Evolutionary conservation across 352 stramenopile species (phyloP), one percentile per base, ranked within the genome.

Genomic region (Phytopythium vexans): DNA sequence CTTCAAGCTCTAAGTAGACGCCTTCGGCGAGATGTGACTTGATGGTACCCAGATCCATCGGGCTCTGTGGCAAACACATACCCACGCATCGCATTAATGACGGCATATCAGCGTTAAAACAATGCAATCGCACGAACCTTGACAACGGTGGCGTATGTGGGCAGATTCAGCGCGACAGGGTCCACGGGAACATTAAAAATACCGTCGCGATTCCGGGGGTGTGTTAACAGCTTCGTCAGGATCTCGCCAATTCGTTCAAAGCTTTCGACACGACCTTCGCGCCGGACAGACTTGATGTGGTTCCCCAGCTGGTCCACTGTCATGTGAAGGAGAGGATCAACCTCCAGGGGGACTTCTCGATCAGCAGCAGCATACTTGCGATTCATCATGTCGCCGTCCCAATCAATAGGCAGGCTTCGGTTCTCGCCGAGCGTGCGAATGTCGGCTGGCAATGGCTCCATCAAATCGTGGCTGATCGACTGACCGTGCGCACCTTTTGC

Each of bases 1-100:
- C 86, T 15, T 92, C 66, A 5, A 97, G 74, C 16, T 84, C 79
- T 35, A 95, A 70, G 65, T 98, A 98, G 14, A 71, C 41, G 4
- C 81, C 88, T 49, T 70, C 61, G n/a, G 86, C 72, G 1, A 98
- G 70, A 41, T 90, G 88, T 9, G 71, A 62, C 31, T 86, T 89
- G 16, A 98, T 70, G 0, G 92, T 98, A 3, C 82, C 81, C 3
- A 98, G 61, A 61, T 98, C 94, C 89, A 98, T 97, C 5, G 91
- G 90, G 41, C 80, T 64, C 72, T 84, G 44, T 35, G 45, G 9
- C 40, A 14, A 53, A 47, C 47, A 60, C 41, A 35, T 16, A 37
- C 12, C 10, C 9, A 43, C 8, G 27, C 7, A 41, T 41, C 8
- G 4, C 39, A 27, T 37, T 16, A 7, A 32, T 9, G 0, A 12